Evolutionary conservation across 495 filamentous ascomycete species (phyloP), one percentile per base, ranked within the genome.

Genomic region (Xylaria intraflava): DNA sequence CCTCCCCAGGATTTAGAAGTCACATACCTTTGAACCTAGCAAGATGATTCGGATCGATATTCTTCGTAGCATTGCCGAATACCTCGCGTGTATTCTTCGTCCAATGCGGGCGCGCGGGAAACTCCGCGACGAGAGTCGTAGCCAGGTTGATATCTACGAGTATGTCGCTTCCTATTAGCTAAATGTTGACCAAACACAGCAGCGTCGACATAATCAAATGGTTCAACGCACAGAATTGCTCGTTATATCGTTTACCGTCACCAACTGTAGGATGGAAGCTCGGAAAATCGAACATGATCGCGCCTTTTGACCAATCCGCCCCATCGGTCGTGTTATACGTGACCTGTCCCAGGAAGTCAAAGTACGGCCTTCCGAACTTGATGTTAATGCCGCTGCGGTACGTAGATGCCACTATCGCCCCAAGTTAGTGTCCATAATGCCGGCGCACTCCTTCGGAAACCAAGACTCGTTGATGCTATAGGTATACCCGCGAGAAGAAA

Each of bases 261-360:
- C 75, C 75, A n/a, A 68, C 55, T 2, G 55, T 69, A 0, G 75
- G 72, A 33, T 71, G 59, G 49, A 60, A 72, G n/a, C 63, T 68
- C 6, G 75, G 73, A 48, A 78, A 78, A 51, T 78, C 73, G 55
- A 78, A 76, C 75, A 78, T 78, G 51, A 78, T 77, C 19, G 70
- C 71, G 2, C 75, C 75, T 46, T 75, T 74, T 17, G 53, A 68
- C 73, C 73, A 78, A 55, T 76, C 72, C 22, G 60, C 70, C 27
- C 63, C 65, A 42, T 72, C 72, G 19, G 66, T 62, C 12, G 71
- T 75, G 54, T 71, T 69, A 51, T 72, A 72, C 2, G 73, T 74
- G 27, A 69, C 70, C 57, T 78, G 75, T n/a, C 75, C 74, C 11
- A 78, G 59, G 38, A 78, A 60, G 44, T 78, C 74, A 44, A 66